These are phyloP conservation scores for Debaryomycetaceae sp. DNA, from an alignment of 1,139 yeast genomes.

Conservation along the genomic window DNA sequence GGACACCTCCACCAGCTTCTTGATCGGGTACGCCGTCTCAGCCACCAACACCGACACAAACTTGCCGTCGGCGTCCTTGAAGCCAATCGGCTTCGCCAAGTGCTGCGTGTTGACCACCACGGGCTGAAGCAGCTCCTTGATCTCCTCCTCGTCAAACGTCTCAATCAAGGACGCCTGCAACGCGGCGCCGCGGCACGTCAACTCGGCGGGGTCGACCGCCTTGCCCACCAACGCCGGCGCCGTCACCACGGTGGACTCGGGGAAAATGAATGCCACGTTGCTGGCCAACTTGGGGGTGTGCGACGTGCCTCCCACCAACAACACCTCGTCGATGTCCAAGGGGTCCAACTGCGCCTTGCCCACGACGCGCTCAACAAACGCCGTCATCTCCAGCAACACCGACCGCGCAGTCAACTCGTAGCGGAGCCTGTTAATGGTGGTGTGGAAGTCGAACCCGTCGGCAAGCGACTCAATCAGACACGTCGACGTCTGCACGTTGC, in stretches of 20 bases:
- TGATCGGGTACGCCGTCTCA: constrained; percentile 91
- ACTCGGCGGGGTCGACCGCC: constrained; percentile 85
- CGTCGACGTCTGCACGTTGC: constrained; percentile 84
- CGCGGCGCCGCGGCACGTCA: constrained; percentile 93
- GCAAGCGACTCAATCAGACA: constrained; percentile 94
- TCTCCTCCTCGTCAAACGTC: constrained; percentile 80
- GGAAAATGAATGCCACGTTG: constrained; percentile 70
- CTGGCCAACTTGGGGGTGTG: constrained; percentile 87
- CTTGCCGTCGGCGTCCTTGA: constrained; percentile 67
- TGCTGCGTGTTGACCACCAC: constrained; percentile 89
- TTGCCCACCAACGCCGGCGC: constrained; percentile 77
- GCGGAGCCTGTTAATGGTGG: constrained; percentile 90
- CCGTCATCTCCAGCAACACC: constrained; percentile 69
- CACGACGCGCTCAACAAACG: constrained; percentile 71
- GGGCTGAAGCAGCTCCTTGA: constrained; percentile 80
- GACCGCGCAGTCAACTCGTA: constrained; percentile 84
- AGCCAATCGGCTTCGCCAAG: constrained; percentile 77
- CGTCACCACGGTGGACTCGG: constrained; percentile 69
- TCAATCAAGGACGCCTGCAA: constrained; percentile 90
- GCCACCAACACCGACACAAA: constrained; percentile 73
- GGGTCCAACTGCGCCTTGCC: constrained; percentile 80
- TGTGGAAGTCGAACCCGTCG: constrained; percentile 90
- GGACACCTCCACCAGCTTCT: constrained; percentile 65
- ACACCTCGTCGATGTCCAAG: constrained; percentile 84
- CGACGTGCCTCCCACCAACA: constrained; percentile 92